A percentile compares a stretch with the other conserved stretches of the same genome.
Evolutionary conservation across 2,329 filamentous ascomycete genomes (phyloP).

Genomic region (Fusarium nematophilum): DNA sequence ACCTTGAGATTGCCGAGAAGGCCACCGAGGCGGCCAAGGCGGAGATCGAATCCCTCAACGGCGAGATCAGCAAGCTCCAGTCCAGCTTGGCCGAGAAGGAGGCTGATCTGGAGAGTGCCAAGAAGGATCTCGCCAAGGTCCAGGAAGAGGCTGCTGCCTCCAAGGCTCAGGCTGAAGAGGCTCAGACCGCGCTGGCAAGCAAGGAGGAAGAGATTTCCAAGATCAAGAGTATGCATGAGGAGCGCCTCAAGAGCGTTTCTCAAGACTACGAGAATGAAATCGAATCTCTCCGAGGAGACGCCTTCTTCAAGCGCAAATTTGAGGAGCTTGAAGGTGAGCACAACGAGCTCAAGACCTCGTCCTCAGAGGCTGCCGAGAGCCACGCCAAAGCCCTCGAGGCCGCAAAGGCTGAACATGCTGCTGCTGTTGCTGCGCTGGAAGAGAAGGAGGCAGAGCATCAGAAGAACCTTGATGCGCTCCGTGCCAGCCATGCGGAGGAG

Average conservation of each 20-base stretch:
- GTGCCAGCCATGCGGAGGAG: constrained; percentile 68
- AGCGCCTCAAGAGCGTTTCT: constrained; percentile 68
- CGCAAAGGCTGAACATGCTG: constrained; percentile 57
- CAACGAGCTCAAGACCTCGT: constrained; percentile 57
- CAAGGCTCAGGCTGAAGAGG: constrained; percentile 60
- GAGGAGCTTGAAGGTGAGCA: constrained; percentile 70
- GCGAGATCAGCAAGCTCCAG: constrained; percentile 53
- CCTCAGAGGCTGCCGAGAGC: constrained; percentile 50
- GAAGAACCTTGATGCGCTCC: constrained; percentile 65
- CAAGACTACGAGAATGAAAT: constrained; percentile 74
- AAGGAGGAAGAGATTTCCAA: constrained; percentile 63
- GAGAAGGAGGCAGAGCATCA: constrained; percentile 65
- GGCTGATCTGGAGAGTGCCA: constrained; percentile 58
- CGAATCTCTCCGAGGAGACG: constrained; percentile 70
- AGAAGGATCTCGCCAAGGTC: constrained; percentile 53
- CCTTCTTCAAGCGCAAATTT: constrained; percentile 73
- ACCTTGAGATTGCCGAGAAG: constrained; percentile 60
- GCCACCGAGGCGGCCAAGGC: constrained; percentile 56
- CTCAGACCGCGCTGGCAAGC: constrained; percentile 57
- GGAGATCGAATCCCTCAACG: constrained; percentile 57
- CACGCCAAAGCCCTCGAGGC: constrained; percentile 58
- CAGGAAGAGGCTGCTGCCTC: constrained; percentile 61
- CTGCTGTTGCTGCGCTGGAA: constrained; percentile 59
- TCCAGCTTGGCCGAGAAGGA: constrained; percentile 57
- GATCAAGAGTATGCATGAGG: constrained; percentile 66